Base-by-base conservation (phyloP, 192 early-diverging fungal genomes). In the Entophlyctis luteolus region DNA sequence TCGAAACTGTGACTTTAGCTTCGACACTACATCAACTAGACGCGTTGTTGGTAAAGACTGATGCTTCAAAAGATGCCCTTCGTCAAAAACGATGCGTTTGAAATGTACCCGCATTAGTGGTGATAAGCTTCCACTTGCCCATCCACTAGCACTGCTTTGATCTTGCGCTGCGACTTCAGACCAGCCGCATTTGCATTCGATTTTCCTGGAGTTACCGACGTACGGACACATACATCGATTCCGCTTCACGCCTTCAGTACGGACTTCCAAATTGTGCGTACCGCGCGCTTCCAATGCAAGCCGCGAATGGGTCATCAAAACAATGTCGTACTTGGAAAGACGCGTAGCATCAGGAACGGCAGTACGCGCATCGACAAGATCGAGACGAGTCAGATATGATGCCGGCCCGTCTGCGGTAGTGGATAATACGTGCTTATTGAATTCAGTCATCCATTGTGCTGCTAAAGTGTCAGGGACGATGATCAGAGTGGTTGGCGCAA, bases 1-100 rank as follows among this genome's bases (percentile, higher is more conserved):
- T 14, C 76, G 70, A 18, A 79, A 58, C 49, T 81, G 76, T 10
- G 71, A 81, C 66, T 83, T 78, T 27, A 93, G 73, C 18, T 82
- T 75, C 4, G 83, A 69, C 2, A 87, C 85, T 23, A 89, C 62
- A 5, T 79, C 65, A 22, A 63, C n/a, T 10, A 63, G 31, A 32
- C 50, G 38, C 3, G 22, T 50, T 4, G 22, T 18, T 34, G 55
- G 55, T 12, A 47, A 16, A 12, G 8, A 28, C 14, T 31, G 29
- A 35, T 63, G 48, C 47, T 47, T 49, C 82, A 93, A 80, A 34
- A 79, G 77, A 49, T 92, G 90, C 4, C 92, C 92, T 57, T 94
- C 92, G 57, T 94, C 92, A 10, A 92, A 86, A 56, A 94, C 87
- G 23, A 94, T 59, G 22, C 92, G 76, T 55, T 89, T 84, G 89